Evolutionary conservation across 345 rosid genomes (phyloP).

Genomic region (Alliaria petiolata): DNA sequence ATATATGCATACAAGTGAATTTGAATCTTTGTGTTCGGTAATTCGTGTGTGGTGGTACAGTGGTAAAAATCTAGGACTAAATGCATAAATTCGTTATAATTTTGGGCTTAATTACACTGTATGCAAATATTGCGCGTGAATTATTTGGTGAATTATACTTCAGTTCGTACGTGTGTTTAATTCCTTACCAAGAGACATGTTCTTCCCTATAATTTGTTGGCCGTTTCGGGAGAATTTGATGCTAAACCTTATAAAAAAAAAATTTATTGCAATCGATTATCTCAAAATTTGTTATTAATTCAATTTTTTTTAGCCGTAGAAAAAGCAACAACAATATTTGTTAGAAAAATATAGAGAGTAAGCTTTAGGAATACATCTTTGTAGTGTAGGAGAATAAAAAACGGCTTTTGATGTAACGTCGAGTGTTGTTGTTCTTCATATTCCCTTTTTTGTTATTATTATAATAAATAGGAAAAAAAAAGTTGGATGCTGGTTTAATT

Average conservation of each 20-base stretch:
- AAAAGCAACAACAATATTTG: background rate
- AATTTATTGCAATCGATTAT: background rate
- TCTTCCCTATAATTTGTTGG: too few species aligned
- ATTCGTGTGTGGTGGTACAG: too few species aligned
- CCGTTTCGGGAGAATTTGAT: too few species aligned
- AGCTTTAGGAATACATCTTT: slow-evolving; percentile 21
- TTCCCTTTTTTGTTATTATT: background rate
- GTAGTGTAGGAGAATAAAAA: slow-evolving; percentile 14
- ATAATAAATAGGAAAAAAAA: background rate
- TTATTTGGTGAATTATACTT: too few species aligned
- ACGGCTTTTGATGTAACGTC: slow-evolving; percentile 16
- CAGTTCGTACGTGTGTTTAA: too few species aligned
- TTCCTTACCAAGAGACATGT: background rate
- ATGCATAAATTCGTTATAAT: too few species aligned
- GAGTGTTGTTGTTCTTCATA: slow-evolving; percentile 9
- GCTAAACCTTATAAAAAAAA: background rate
- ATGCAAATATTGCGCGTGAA: too few species aligned
- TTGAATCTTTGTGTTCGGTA: too few species aligned
- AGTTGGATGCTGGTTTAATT: slow-evolving; percentile 19
- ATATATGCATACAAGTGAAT: too few species aligned
- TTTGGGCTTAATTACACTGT: too few species aligned
- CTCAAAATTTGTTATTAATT: background rate
- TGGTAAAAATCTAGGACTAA: too few species aligned
- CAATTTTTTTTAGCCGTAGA: background rate
- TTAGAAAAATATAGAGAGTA: background rate